Conservation (phyloP, 2,329 filamentous ascomycete genomes). For the Endoconidiophora laricicola region DNA sequence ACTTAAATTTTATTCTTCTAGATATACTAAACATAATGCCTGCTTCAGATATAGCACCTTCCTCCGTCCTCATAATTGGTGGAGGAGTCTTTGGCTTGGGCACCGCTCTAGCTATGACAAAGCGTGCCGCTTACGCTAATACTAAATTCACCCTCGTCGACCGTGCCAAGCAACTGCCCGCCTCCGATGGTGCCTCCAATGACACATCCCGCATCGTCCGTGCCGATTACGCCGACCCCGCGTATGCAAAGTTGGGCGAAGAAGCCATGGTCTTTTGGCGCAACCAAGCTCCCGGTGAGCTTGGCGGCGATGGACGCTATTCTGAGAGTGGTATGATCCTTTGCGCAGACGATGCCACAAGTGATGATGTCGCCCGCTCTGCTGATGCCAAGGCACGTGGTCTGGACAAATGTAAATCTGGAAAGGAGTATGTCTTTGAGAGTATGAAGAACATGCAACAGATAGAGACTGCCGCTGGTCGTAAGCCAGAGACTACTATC, state of each 20-base stretch:
- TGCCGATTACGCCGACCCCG: constrained; percentile 63
- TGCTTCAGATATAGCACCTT: constrained; percentile 17
- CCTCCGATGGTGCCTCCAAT: constrained; percentile 41
- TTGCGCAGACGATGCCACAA: constrained; percentile 31
- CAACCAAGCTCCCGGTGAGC: constrained; percentile 28
- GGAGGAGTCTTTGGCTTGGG: constrained; percentile 47
- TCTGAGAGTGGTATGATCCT: constrained; percentile 52
- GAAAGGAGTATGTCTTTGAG: constrained; percentile 40
- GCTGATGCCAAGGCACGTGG: constrained; percentile 49
- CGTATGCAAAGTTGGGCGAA: constrained; percentile 59
- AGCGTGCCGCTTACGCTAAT: constrained; percentile 36
- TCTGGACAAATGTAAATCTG: constrained; percentile 34
- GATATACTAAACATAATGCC: neutral
- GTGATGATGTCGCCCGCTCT: constrained; percentile 28
- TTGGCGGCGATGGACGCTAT: constrained; percentile 51
- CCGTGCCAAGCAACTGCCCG: constrained; percentile 40
- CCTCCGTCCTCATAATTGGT: constrained; percentile 50
- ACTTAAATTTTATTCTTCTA: too few relatives aligned
- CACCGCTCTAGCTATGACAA: constrained; percentile 51
- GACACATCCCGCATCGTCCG: constrained; percentile 49
- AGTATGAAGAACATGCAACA: constrained; percentile 45
- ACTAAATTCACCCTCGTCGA: constrained; percentile 44
- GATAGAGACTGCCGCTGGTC: constrained; percentile 26
- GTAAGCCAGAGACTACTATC: constrained; percentile 23
- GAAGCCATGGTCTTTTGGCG: constrained; percentile 56